Conservation (phyloP, 345 rosid genomes). For the Dipteronia dyeriana region DNA sequence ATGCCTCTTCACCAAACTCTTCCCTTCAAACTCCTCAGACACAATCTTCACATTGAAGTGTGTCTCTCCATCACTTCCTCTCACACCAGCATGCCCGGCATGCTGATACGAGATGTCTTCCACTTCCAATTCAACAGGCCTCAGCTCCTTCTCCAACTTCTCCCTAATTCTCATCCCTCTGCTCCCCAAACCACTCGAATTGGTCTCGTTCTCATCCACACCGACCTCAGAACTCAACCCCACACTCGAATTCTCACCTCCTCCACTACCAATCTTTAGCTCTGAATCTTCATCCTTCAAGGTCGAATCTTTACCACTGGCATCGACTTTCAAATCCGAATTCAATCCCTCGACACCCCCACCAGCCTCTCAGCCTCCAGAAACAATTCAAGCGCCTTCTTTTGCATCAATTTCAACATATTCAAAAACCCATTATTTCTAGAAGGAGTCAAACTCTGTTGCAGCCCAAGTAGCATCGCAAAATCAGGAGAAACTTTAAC, state of each 20-base stretch:
- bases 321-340: slow-evolving; percentile 14
- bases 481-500: slow-evolving; percentile 80
- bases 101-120: slow-evolving; percentile 94
- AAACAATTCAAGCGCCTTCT: slow-evolving; percentile 63
- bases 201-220: slow-evolving; percentile 3
- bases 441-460: slow-evolving; percentile 82
- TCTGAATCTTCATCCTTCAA: neutral
- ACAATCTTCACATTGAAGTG: slow-evolving; percentile 86
- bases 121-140: slow-evolving; percentile 64
- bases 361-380: slow-evolving; percentile 37
- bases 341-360: slow-evolving; percentile 13
- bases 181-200: slow-evolving; percentile 40
- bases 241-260: neutral
- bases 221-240: slow-evolving; percentile 19
- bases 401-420: slow-evolving; percentile 92
- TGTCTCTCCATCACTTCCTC: slow-evolving; percentile 78
- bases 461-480: slow-evolving; percentile 71
- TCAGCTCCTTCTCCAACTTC: slow-evolving; percentile 67
- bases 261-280: slow-evolving; percentile 7
- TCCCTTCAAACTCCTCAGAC: slow-evolving; percentile 80
- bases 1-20: slow-evolving; percentile 91
- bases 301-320: neutral
- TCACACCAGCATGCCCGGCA: slow-evolving; percentile 88
- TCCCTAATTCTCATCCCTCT: slow-evolving; percentile 76
- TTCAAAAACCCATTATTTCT: slow-evolving; percentile 92